Evolutionary conservation across 1,139 yeast species (phyloP).

Genomic region (Saccharomyces pastorianus): DNA sequence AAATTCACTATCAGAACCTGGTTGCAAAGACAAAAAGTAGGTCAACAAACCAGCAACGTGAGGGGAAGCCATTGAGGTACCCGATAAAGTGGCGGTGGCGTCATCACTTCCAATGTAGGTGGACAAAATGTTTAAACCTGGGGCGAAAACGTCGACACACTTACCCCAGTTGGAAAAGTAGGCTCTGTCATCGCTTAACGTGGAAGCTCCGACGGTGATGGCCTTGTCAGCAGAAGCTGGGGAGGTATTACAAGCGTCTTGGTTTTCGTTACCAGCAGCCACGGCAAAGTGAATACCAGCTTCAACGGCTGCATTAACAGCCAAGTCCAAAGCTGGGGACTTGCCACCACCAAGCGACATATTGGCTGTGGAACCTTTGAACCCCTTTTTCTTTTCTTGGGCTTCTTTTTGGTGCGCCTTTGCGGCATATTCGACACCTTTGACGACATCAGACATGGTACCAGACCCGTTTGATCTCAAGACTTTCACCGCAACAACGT

Average conservation of each 20-base stretch:
- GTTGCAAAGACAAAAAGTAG: constrained; percentile 86
- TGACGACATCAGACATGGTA: constrained; percentile 70
- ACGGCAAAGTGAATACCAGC: constrained; percentile 80
- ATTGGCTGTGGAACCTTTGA: constrained; percentile 81
- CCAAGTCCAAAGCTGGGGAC: constrained; percentile 72
- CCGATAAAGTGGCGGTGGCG: constrained; percentile 86
- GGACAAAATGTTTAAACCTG: constrained; percentile 72
- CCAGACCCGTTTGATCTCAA: constrained; percentile 73
- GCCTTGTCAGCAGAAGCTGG: constrained; percentile 75
- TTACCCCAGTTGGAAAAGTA: constrained; percentile 75
- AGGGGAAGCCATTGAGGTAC: constrained; percentile 99
- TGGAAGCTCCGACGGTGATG: constrained; percentile 77
- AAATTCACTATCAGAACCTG: constrained; percentile 70
- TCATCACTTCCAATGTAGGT: constrained; percentile 80
- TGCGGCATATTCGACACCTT: constrained; percentile 75
- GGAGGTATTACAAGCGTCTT: constrained; percentile 76
- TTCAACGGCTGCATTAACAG: constrained; percentile 74
- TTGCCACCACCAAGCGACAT: constrained; percentile 88
- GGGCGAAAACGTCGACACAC: constrained; percentile 81
- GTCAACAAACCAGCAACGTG: constrained; percentile 88
- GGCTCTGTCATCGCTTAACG: constrained; percentile 66
- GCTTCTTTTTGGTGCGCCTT: constrained; percentile 52
- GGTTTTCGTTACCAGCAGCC: constrained; percentile 84
- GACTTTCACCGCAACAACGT: constrained; percentile 70
- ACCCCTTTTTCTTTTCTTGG: constrained; percentile 49